These are phyloP conservation scores for Pythium periplocum DNA, from an alignment of 352 stramenopile species.

Conservation along the genomic window DNA sequence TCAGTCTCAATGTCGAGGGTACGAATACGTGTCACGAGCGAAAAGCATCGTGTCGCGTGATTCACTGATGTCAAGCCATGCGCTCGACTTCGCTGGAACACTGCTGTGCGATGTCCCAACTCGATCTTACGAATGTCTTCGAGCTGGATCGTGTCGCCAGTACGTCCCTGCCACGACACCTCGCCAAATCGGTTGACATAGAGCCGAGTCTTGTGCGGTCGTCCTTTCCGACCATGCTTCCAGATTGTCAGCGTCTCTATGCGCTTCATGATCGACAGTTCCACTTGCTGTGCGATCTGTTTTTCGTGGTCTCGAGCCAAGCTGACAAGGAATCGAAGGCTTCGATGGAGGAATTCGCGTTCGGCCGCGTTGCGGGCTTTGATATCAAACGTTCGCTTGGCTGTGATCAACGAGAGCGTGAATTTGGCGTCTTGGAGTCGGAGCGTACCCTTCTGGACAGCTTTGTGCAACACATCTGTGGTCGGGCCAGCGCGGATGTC, in stretches of 20 bases:
- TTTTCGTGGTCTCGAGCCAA: conserved; percentile 71
- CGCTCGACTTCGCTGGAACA: conserved; percentile 49
- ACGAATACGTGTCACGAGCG: conserved; percentile 50
- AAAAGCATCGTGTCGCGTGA: conserved; percentile 53
- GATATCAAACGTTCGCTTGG: conserved; percentile 70
- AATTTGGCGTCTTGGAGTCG: conserved; percentile 51
- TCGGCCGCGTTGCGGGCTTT: conserved; percentile 61
- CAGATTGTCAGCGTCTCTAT: conserved; percentile 65
- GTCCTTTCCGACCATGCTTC: conserved; percentile 75
- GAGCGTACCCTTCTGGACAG: conserved; percentile 66
- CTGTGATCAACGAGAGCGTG: conserved; percentile 72
- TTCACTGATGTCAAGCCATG: conserved; percentile 23
- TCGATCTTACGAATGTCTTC: conserved; percentile 64
- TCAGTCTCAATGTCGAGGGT: conserved; percentile 74
- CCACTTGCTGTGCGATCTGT: conserved; percentile 69
- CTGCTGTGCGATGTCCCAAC: conserved; percentile 47
- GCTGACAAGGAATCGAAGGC: conserved; percentile 65
- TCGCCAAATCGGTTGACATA: conserved; percentile 81
- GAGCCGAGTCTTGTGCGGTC: conserved; percentile 78
- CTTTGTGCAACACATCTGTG: conserved; percentile 59
- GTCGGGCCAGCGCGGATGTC: conserved; percentile 45
- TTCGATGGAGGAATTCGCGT: conserved; percentile 73
- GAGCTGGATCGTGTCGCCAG: conserved; percentile 67
- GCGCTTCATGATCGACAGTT: conserved; percentile 82
- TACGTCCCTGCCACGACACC: conserved; percentile 77